These are phyloP conservation scores for Calocybe gangraenosa DNA, from an alignment of 768 basidiomycete species.

Conservation along the genomic window DNA sequence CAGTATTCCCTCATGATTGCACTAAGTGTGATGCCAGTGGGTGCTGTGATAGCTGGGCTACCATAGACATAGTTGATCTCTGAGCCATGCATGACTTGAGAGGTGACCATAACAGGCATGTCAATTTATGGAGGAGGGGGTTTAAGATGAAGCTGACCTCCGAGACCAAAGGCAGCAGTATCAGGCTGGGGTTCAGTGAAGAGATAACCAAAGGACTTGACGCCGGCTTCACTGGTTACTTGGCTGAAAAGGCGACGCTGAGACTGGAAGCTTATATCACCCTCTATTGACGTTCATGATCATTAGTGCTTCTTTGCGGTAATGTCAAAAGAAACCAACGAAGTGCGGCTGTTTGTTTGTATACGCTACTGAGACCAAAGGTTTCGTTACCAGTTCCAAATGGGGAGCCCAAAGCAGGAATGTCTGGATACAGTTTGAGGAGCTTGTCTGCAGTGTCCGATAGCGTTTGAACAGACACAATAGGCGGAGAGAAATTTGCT, in stretches of 20 bases:
- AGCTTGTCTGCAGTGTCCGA: slow-evolving; percentile 18
- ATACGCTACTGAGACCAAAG: slow-evolving; percentile 35
- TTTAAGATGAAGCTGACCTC: slow-evolving; percentile 8
- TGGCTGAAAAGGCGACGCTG: slow-evolving; percentile 30
- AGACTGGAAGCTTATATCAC: slow-evolving; percentile 33
- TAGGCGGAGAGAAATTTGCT: slow-evolving; percentile 22
- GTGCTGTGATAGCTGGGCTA: slow-evolving; percentile 8
- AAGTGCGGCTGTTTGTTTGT: slow-evolving; percentile 33
- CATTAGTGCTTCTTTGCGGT: not conserved
- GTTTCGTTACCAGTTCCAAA: slow-evolving; percentile 41
- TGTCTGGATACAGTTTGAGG: slow-evolving; percentile 36
- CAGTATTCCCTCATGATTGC: slow-evolving; percentile 38
- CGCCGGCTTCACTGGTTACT: slow-evolving; percentile 26
- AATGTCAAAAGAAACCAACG: slow-evolving; percentile 11
- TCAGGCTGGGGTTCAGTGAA: slow-evolving; percentile 31
- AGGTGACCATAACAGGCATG: not conserved
- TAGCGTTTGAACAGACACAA: slow-evolving; percentile 17
- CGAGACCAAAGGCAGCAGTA: slow-evolving; percentile 3
- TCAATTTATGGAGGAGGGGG: not conserved
- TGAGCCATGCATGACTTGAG: slow-evolving; percentile 26
- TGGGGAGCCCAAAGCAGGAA: slow-evolving; percentile 38
- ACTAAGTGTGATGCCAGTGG: slow-evolving; percentile 24
- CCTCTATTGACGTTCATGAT: slow-evolving; percentile 9
- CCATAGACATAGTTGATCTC: slow-evolving; percentile 30
- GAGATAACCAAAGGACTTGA: slow-evolving; percentile 32